phyloP scores from a whole-genome alignment of 2,329 filamentous ascomycete species.

The Orbilia blumenaviensis region DNA sequence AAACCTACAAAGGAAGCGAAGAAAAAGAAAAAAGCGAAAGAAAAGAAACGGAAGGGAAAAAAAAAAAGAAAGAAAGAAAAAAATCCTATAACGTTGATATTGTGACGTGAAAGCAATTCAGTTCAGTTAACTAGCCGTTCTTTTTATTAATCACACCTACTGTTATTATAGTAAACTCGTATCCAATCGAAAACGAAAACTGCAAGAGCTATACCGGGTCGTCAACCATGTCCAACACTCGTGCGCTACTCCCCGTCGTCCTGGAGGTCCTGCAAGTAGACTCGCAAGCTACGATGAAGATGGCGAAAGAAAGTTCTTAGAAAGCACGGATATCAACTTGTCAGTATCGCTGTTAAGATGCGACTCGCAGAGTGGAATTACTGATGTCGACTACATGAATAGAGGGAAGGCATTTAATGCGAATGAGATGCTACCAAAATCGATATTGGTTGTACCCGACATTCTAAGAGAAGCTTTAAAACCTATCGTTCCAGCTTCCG shows the following conservation, averaged over 20 bases:
- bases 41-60: too few species aligned
- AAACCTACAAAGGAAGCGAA: too few species aligned
- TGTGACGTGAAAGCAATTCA: too few species aligned
- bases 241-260: slow-evolving; percentile 66
- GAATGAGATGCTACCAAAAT: slow-evolving; percentile 48
- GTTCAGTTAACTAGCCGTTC: background rate
- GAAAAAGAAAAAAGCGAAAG: too few species aligned
- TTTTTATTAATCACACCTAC: background rate
- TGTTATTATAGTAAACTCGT: slow-evolving; percentile 72
- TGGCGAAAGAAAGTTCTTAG: slow-evolving; percentile 58
- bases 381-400: slow-evolving; percentile 29
- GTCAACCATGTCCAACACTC: slow-evolving; percentile 69
- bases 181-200: slow-evolving; percentile 87
- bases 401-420: slow-evolving; percentile 53
- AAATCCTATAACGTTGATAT: too few species aligned
- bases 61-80: background rate
- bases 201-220: slow-evolving; percentile 84
- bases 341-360: slow-evolving; percentile 22
- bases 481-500: slow-evolving; percentile 23
- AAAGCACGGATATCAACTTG: slow-evolving; percentile 57
- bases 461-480: slow-evolving; percentile 30
- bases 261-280: slow-evolving; percentile 64
- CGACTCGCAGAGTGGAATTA: slow-evolving; percentile 1
- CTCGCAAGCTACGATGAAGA: slow-evolving; percentile 59
- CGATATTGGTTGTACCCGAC: slow-evolving; percentile 30